Conservation (phyloP, 2,329 filamentous ascomycete species). For the Lizonia empirigonia region DNA sequence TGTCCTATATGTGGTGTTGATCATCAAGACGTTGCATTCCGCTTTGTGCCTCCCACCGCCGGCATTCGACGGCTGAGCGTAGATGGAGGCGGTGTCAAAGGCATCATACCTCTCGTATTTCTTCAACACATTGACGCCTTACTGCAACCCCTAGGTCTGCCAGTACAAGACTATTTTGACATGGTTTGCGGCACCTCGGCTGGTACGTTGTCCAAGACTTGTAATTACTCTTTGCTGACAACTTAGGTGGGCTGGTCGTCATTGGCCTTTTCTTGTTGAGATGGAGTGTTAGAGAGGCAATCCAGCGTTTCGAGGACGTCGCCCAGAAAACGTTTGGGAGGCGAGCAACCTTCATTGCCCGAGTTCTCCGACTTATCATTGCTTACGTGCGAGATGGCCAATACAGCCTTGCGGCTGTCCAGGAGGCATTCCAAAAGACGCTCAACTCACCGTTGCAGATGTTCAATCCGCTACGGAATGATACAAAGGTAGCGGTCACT, state of each 20-base stretch:
- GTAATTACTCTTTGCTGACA: no score
- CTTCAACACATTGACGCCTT: no score
- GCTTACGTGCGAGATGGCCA: conserved; percentile 36
- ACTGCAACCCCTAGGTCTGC: no score
- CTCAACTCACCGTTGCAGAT: conserved; percentile 21
- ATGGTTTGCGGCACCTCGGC: no score
- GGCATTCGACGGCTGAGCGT: conserved; percentile 20
- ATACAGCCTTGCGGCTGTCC: conserved; percentile 27
- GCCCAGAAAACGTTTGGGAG: no score
- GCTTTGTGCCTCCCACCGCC: conserved; percentile 17
- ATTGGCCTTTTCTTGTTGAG: conserved; percentile 17
- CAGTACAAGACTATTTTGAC: no score
- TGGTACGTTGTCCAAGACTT: no score
- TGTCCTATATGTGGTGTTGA: conserved; percentile 18
- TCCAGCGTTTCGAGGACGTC: no score
- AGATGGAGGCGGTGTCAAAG: no score
- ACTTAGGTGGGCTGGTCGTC: no score
- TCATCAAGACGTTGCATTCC: conserved; percentile 7
- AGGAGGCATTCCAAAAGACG: conserved; percentile 29
- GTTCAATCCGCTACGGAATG: conserved; percentile 33
- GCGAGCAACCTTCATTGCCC: conserved; percentile 10
- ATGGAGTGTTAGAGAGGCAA: no score
- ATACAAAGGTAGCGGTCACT: conserved; percentile 38
- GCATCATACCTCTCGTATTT: no score
- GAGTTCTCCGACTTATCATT: conserved; percentile 21